A percentile compares a stretch with the other conserved stretches of the same genome.
These are phyloP conservation scores for Stellera chamaejasme DNA, from an alignment of 345 rosid genomes.

Conservation along the genomic window DNA sequence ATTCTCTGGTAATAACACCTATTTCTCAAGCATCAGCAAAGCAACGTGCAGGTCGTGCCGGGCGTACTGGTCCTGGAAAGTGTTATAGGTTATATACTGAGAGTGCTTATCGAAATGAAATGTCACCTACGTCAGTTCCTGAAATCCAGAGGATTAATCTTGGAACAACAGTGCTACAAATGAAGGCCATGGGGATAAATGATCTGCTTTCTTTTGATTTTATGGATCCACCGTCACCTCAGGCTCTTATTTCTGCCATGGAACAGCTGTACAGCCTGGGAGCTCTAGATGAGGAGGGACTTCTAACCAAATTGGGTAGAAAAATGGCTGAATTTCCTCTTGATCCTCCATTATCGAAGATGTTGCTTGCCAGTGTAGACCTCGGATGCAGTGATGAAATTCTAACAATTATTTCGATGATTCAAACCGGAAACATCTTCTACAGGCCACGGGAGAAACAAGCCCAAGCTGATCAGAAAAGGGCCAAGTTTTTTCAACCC, in stretches of 20 bases:
- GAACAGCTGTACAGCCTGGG: conserved; percentile 83
- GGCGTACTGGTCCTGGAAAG: conserved; percentile 76
- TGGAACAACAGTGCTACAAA: conserved; percentile 47
- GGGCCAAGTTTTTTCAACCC: conserved; percentile 83
- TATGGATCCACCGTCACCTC: conserved; percentile 72
- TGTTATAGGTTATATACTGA: conserved; percentile 65
- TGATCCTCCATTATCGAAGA: conserved; percentile 85
- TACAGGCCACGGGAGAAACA: conserved; percentile 91
- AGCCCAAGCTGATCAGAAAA: conserved; percentile 93
- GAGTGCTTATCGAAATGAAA: conserved; percentile 64
- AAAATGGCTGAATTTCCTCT: conserved; percentile 97
- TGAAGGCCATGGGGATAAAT: conserved; percentile 96
- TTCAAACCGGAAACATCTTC: conserved; percentile 83
- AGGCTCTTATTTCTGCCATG: conserved; percentile 85
- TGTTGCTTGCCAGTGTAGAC: conserved; percentile 91
- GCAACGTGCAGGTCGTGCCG: conserved; percentile 72
- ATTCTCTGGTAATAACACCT: conserved; percentile 60
- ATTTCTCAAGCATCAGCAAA: conserved; percentile 78
- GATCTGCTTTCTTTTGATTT: conserved; percentile 72
- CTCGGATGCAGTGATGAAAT: conserved; percentile 96
- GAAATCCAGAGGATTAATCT: conserved; percentile 93
- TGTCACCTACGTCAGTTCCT: conserved; percentile 74
- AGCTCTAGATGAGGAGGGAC: conserved; percentile 85
- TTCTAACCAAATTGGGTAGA: conserved; percentile 84
- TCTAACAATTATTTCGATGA: conserved; percentile 82